These are phyloP conservation scores for Phytophthora podocarpi DNA, from an alignment of 352 stramenopile genomes.

Conservation along the genomic window DNA sequence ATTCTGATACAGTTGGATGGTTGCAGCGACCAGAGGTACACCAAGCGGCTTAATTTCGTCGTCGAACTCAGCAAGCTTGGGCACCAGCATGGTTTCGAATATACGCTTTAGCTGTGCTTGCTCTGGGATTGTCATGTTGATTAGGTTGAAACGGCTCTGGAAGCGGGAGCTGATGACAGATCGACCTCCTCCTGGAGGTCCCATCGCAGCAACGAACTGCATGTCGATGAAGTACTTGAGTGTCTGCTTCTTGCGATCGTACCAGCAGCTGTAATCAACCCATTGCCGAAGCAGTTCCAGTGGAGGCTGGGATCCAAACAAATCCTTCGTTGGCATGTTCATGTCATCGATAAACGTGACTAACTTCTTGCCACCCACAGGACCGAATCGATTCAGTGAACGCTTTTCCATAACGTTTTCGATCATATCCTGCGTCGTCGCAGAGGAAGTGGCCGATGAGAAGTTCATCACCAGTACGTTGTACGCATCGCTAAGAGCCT, in stretches of 20 bases:
- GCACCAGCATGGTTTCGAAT: slow-evolving; percentile 90
- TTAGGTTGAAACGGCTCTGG: slow-evolving; percentile 91
- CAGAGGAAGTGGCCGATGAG: slow-evolving; percentile 88
- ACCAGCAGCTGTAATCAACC: slow-evolving; percentile 94
- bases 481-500: slow-evolving; percentile 79
- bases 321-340: slow-evolving; percentile 93
- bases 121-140: slow-evolving; percentile 91
- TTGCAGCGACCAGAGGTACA: slow-evolving; percentile 71
- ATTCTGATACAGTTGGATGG: slow-evolving; percentile 88
- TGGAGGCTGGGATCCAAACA: slow-evolving; percentile 91
- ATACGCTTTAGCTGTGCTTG: slow-evolving; percentile 86
- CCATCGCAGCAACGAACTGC: slow-evolving; percentile 91
- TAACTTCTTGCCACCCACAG: slow-evolving; percentile 86
- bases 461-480: slow-evolving; percentile 89
- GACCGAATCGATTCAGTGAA: slow-evolving; percentile 88
- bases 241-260: slow-evolving; percentile 91
- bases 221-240: slow-evolving; percentile 93
- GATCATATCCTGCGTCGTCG: slow-evolving; percentile 90
- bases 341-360: slow-evolving; percentile 94
- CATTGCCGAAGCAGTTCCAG: slow-evolving; percentile 92
- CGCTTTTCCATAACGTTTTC: slow-evolving; percentile 92
- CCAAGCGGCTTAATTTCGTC: slow-evolving; percentile 89
- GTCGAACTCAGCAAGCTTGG: slow-evolving; percentile 87
- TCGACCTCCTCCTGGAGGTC: slow-evolving; percentile 82
- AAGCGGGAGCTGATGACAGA: slow-evolving; percentile 91